A percentile compares a stretch with the other conserved stretches of the same genome.
phyloP scores from a whole-genome alignment of 345 rosid genomes.

The Chamaenerion angustifolium region DNA sequence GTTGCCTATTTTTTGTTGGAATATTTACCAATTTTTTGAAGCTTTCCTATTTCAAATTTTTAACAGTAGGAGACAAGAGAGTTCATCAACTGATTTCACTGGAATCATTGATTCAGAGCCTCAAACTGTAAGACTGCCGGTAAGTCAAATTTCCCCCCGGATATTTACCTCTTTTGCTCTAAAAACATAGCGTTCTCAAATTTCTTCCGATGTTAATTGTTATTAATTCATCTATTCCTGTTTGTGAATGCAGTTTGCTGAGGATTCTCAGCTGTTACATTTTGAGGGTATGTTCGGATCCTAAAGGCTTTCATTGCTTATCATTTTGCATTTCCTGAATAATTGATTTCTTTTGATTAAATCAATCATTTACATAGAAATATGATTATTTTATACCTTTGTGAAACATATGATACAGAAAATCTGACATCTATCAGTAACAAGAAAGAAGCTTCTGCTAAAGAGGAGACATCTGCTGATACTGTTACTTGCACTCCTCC shows the following conservation, averaged over 20 bases:
- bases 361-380: neutral
- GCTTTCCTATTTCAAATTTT: neutral
- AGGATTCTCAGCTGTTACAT: slow-evolving; percentile 18
- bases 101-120: slow-evolving; percentile 18
- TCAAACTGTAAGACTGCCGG: slow-evolving; percentile 19
- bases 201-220: neutral
- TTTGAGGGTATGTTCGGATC: slow-evolving; percentile 25
- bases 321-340: too few species aligned
- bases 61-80: slow-evolving; percentile 27
- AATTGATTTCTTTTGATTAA: too few species aligned
- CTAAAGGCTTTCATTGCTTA: neutral
- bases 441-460: slow-evolving; percentile 25
- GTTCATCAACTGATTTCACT: slow-evolving; percentile 16
- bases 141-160: slow-evolving; percentile 14
- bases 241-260: slow-evolving; percentile 21
- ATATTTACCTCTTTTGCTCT: neutral
- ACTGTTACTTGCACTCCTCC: slow-evolving; percentile 17
- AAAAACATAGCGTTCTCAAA: neutral
- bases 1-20: neutral
- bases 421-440: slow-evolving; percentile 13
- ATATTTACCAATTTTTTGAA: neutral
- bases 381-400: neutral
- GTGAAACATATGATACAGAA: slow-evolving; percentile 18
- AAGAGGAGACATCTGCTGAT: slow-evolving; percentile 23
- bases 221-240: neutral